phyloP scores from a whole-genome alignment of 2,329 filamentous ascomycete species.

The Remersonia thermophila region DNA sequence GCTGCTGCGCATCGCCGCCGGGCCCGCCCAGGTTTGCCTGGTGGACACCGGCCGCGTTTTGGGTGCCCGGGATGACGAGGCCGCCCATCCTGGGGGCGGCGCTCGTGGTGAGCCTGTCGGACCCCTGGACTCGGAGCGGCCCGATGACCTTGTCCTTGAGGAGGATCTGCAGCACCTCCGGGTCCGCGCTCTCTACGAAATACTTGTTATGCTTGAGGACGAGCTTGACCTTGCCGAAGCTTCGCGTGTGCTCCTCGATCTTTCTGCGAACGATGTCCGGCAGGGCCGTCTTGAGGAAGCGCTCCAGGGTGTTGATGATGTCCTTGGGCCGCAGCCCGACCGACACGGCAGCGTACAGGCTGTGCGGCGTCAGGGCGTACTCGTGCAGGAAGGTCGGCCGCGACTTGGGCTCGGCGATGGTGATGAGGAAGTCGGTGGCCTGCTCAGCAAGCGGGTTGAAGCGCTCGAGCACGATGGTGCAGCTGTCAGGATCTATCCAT shows the following conservation, averaged over 20 bases:
- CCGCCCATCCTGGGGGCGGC: conserved; percentile 76
- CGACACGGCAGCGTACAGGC: conserved; percentile 87
- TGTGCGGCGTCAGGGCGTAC: conserved; percentile 83
- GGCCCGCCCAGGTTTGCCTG: conserved; percentile 42
- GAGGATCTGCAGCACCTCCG: conserved; percentile 73
- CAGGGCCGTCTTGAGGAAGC: conserved; percentile 77
- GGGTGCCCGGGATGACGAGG: conserved; percentile 87
- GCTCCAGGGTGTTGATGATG: conserved; percentile 79
- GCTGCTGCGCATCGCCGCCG: conserved; percentile 21
- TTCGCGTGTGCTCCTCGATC: conserved; percentile 68
- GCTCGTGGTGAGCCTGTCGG: conserved; percentile 61
- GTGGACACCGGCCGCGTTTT: conserved; percentile 77
- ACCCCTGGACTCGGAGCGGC: conserved; percentile 60
- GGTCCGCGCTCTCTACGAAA: conserved; percentile 84
- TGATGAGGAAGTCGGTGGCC: conserved; percentile 89
- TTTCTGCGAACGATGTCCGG: conserved; percentile 71
- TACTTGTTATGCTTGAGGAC: conserved; percentile 92
- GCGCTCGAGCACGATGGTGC: conserved; percentile 83
- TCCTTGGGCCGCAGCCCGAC: conserved; percentile 83
- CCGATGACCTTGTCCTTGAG: conserved; percentile 75
- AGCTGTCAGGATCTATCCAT: conserved; percentile 82
- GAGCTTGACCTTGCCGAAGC: conserved; percentile 90
- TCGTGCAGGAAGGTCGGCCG: conserved; percentile 87
- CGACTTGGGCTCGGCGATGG: conserved; percentile 85
- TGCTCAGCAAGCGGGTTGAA: conserved; percentile 79